Conservation (phyloP, 2,329 filamentous ascomycete genomes). For the Thyridium curvatum region DNA sequence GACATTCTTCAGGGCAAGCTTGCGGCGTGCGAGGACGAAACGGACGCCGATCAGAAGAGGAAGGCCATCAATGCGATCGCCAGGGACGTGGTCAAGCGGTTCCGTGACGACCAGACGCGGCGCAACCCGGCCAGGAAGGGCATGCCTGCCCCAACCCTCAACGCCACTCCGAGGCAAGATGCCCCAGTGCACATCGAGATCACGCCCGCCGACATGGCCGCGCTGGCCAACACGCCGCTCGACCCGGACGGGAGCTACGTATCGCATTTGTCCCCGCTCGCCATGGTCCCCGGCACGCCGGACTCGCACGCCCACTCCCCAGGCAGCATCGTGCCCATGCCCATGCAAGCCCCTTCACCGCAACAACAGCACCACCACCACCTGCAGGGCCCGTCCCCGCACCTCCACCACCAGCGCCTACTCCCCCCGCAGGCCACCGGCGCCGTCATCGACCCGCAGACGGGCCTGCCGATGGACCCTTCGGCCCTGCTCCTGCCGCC, state of each 20-base stretch:
- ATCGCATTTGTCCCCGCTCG: not conserved
- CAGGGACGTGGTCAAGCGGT: constrained; percentile 71
- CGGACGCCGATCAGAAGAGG: constrained; percentile 46
- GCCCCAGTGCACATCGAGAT: not conserved
- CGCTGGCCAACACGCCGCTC: not conserved
- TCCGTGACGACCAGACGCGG: constrained; percentile 60
- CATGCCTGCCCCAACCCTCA: constrained; percentile 21
- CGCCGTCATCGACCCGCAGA: constrained; percentile 11
- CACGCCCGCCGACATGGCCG: not conserved
- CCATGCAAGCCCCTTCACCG: not conserved
- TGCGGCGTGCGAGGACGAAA: constrained; percentile 41
- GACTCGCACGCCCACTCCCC: not conserved
- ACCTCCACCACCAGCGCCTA: constrained; percentile 2
- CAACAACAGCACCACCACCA: constrained; percentile 3
- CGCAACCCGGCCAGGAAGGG: constrained; percentile 31
- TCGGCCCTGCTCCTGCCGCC: constrained; percentile 54
- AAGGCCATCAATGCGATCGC: constrained; percentile 66
- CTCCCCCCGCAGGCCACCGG: not conserved
- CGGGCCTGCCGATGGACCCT: constrained; percentile 50
- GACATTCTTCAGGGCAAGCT: constrained; percentile 49
- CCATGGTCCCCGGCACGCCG: not conserved
- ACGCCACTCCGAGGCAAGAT: constrained; percentile 30
- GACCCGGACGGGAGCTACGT: not conserved
- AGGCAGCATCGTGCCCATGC: not conserved
- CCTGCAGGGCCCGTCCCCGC: constrained; percentile 7